A percentile compares a stretch with the other conserved stretches of the same genome.
Evolutionary conservation across 2,329 filamentous ascomycete species (phyloP).

Genomic region (Moelleriella libera): DNA sequence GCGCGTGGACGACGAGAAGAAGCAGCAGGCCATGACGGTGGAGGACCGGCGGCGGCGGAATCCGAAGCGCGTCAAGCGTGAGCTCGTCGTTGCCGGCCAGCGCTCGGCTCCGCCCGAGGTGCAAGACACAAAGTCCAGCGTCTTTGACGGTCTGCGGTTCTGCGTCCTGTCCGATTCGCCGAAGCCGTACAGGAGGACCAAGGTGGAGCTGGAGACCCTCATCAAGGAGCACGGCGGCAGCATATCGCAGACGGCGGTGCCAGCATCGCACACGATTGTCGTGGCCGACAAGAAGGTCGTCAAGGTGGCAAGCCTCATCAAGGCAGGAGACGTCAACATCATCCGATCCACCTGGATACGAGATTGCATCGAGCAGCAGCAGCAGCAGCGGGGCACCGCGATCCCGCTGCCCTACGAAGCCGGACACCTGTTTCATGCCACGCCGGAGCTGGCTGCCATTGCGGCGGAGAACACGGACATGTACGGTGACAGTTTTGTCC

Average conservation of each 20-base stretch:
- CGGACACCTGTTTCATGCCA: slow-evolving; percentile 59
- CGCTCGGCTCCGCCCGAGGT: slow-evolving; percentile 31
- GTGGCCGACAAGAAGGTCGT: slow-evolving; percentile 70
- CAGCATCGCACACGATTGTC: slow-evolving; percentile 49
- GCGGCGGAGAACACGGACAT: slow-evolving; percentile 54
- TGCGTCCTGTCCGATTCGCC: slow-evolving; percentile 69
- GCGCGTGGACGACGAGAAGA: slow-evolving; percentile 53
- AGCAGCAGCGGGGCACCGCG: slow-evolving; percentile 11
- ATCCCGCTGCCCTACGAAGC: slow-evolving; percentile 50
- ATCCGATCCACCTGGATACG: slow-evolving; percentile 70
- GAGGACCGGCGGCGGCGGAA: slow-evolving; percentile 45
- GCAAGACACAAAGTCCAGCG: slow-evolving; percentile 39
- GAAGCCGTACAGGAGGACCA: slow-evolving; percentile 57
- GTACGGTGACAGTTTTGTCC: slow-evolving; percentile 71
- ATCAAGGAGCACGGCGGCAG: slow-evolving; percentile 74
- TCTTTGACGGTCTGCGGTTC: slow-evolving; percentile 69
- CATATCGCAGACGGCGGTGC: slow-evolving; percentile 59
- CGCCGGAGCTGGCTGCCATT: slow-evolving; percentile 35
- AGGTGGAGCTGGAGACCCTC: slow-evolving; percentile 64
- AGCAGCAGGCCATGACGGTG: slow-evolving; percentile 65
- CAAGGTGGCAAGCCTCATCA: slow-evolving; percentile 72
- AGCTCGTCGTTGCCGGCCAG: slow-evolving; percentile 60
- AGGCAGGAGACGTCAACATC: slow-evolving; percentile 55
- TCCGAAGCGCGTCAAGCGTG: slow-evolving; percentile 50
- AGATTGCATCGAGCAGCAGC: slow-evolving; percentile 55